Evolutionary conservation across 176 grass and related monocot genomes (phyloP).

Genomic region (Urochloa ruziziensis): DNA sequence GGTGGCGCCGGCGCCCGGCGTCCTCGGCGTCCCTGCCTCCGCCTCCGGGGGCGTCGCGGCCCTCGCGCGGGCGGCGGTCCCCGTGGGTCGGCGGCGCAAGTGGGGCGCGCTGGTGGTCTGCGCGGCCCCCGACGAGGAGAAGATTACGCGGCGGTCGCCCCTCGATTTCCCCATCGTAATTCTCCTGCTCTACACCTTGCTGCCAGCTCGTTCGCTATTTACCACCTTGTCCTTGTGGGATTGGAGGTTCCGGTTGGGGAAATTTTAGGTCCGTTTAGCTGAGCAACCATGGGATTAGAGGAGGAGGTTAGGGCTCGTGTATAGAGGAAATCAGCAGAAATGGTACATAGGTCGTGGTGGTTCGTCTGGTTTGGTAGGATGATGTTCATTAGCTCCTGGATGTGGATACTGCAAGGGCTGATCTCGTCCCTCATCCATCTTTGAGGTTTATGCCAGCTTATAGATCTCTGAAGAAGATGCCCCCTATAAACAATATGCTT

Average conservation of each 20-base stretch:
- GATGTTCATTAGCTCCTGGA: neutral
- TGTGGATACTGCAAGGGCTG: neutral
- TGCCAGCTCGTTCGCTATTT: neutral
- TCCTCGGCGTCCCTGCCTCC: neutral
- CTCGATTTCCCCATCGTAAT: constrained; percentile 90
- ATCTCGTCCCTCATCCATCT: neutral
- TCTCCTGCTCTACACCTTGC: neutral
- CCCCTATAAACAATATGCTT: neutral
- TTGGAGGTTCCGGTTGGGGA: neutral
- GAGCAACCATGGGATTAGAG: neutral
- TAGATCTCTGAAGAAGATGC: neutral
- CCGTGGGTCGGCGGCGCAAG: neutral
- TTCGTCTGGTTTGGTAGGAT: neutral
- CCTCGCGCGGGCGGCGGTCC: neutral
- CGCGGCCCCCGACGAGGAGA: constrained; percentile 75
- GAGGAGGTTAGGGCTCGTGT: neutral
- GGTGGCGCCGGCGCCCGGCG: neutral
- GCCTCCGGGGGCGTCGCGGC: neutral
- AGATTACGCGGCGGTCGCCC: constrained; percentile 76
- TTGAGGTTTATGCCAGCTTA: neutral
- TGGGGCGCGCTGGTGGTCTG: constrained; percentile 49
- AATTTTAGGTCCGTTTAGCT: neutral
- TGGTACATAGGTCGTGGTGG: neutral
- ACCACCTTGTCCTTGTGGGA: neutral
- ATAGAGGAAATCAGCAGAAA: neutral